Evolutionary conservation across 176 grass and related monocot genomes (phyloP).

Genomic region (Carex littledalei): DNA sequence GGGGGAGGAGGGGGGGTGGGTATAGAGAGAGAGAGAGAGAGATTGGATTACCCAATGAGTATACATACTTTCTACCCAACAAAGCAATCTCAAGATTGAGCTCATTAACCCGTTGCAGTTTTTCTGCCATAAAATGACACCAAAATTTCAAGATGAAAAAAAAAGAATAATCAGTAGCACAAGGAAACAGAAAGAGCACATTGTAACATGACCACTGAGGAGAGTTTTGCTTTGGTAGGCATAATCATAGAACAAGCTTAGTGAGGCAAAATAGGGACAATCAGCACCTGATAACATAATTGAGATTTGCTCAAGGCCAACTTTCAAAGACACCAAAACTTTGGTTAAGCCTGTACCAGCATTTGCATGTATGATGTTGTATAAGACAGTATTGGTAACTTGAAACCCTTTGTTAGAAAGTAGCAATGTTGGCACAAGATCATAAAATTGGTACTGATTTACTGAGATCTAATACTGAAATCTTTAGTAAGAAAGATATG

Average conservation of each 20-base stretch:
- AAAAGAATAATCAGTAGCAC: background rate
- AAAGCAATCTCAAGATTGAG: constrained; percentile 73
- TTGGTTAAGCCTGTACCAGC: background rate
- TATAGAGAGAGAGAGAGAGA: background rate
- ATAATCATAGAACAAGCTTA: background rate
- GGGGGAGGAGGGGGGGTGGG: background rate
- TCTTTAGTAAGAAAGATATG: background rate
- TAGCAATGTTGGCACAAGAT: background rate
- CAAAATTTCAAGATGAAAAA: constrained; percentile 1
- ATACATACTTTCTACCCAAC: constrained; percentile 91
- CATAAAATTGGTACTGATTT: background rate
- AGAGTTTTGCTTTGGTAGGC: background rate
- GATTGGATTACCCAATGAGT: constrained; percentile 21
- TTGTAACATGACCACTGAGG: background rate
- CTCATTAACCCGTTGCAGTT: constrained; percentile 67
- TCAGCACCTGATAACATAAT: background rate
- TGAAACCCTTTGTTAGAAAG: background rate
- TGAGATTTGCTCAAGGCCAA: background rate
- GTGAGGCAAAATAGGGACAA: background rate
- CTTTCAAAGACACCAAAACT: background rate
- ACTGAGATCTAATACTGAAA: background rate
- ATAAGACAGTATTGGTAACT: background rate
- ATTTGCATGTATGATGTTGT: background rate
- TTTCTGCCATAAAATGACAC: constrained; percentile 47
- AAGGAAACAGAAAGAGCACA: background rate